Evolutionary conservation across 495 filamentous ascomycete genomes (phyloP), one percentile per base, ranked within the genome.

Genomic region (Stereocaulon alpinum): DNA sequence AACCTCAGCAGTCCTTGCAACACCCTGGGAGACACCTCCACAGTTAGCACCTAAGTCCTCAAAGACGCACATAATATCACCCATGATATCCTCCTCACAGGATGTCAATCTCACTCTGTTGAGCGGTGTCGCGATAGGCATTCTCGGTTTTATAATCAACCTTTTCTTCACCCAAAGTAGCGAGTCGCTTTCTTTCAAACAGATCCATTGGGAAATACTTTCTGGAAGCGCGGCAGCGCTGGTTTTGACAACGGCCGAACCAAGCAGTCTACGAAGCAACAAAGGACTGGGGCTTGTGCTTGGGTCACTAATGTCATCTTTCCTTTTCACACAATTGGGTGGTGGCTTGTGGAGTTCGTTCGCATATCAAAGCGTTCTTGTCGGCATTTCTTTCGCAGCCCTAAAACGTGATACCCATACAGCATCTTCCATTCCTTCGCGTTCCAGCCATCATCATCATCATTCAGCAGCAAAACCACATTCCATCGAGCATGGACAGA

Each of bases 391-490:
- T 49, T 69, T 65, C 45, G 63, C 62, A 11, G 67, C 66, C 22
- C 34, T 65, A 18, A 53, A 56, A 41, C 56, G 65, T 55, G 71
- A 73, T 60, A 66, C 61, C 18, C 49, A 49, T 9, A 59, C 64
- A 15, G 40, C 58, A 11, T 32, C 62, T 14, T 51, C 64, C 64
- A 6, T 47, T 42, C 37, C 61, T 60, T 47, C 65, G 15, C 62
- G 67, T 51, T 64, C 67, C 9, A 72, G 77, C 43, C 71, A 79
- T 64, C 71, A 76, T 32, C 72, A 79, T 59, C 72, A 57, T 69
- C 72, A 20, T 50, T 49, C 54, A 17, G 40, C 51, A 24, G 40
- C 32, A 7, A 48, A 18, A 18, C 27, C 24, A 41, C 54, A 61
- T 24, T 41, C 61, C 1, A 44, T 55, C 0, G 68, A 75, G 49